Evolutionary conservation across 129 eudicot genomes (phyloP).

Genomic region (Silybum marianum): DNA sequence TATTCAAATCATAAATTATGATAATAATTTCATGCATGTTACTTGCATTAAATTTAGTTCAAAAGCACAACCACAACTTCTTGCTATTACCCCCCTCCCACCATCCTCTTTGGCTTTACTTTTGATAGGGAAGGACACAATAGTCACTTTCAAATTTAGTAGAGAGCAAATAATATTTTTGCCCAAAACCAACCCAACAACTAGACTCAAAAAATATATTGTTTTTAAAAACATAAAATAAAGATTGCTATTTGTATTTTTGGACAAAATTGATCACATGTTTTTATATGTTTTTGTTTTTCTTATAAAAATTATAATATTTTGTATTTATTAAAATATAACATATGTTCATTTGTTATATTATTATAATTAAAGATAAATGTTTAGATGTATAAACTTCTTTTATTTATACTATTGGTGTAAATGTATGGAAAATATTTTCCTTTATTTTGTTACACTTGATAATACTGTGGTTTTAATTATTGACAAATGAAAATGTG

Average conservation of each 20-base stretch:
- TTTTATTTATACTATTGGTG: neutral
- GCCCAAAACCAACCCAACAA: neutral
- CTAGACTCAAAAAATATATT: neutral
- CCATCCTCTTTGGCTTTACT: neutral
- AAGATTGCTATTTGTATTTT: neutral
- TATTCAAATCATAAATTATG: neutral
- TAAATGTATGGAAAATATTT: neutral
- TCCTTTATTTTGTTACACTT: neutral
- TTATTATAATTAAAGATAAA: neutral
- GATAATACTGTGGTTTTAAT: neutral
- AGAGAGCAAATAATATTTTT: neutral
- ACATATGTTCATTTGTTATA: neutral
- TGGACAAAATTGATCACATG: neutral
- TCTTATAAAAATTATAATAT: neutral
- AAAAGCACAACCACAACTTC: constrained; percentile 25
- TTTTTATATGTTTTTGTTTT: neutral
- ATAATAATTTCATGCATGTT: constrained; percentile 9
- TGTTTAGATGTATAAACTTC: neutral
- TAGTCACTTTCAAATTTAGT: neutral
- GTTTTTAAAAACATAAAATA: neutral
- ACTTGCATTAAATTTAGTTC: constrained; percentile 28
- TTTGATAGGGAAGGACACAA: neutral
- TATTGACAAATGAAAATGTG: too few relatives aligned
- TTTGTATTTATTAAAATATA: neutral
- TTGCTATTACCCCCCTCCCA: neutral